Conservation (phyloP, 495 filamentous ascomycete species). For the Letharia lupina region DNA sequence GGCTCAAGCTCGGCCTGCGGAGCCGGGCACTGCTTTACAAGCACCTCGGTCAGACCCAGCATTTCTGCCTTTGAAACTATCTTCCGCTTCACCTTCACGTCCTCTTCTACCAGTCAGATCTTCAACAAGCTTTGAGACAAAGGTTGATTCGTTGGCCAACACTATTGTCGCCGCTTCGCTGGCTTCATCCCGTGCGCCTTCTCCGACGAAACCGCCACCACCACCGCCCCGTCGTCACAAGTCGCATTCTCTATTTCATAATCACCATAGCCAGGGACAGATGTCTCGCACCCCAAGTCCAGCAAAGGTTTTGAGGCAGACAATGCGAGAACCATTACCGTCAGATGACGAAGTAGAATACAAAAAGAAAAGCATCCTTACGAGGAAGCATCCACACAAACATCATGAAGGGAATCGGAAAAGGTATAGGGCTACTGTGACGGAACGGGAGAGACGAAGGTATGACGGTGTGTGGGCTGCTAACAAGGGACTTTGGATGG, state of each 20-base stretch:
- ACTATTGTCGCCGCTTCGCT: slow-evolving; percentile 81
- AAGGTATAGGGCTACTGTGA: slow-evolving; percentile 73
- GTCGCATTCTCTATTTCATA: slow-evolving; percentile 35
- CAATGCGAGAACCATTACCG: slow-evolving; percentile 57
- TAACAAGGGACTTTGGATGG: slow-evolving; percentile 62
- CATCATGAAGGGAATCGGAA: slow-evolving; percentile 81
- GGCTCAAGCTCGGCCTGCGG: not conserved
- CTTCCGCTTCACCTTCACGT: not conserved
- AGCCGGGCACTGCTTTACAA: not conserved
- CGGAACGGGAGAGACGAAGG: slow-evolving; percentile 69
- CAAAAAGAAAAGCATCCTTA: slow-evolving; percentile 37
- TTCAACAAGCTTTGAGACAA: slow-evolving; percentile 4
- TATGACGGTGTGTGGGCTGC: slow-evolving; percentile 97
- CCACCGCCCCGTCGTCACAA: slow-evolving; percentile 42
- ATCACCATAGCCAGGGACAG: slow-evolving; percentile 31
- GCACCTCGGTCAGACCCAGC: not conserved
- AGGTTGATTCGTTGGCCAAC: slow-evolving; percentile 50
- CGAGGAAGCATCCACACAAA: slow-evolving; percentile 67
- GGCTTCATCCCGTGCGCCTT: slow-evolving; percentile 59
- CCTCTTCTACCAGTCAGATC: slow-evolving; percentile 6
- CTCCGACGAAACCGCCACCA: slow-evolving; percentile 39
- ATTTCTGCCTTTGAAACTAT: not conserved
- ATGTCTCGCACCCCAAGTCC: slow-evolving; percentile 48
- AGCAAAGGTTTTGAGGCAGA: slow-evolving; percentile 55
- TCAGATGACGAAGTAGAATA: slow-evolving; percentile 49